phyloP scores from a whole-genome alignment of 306 rosid genomes.

The Ochetophila trinervis region DNA sequence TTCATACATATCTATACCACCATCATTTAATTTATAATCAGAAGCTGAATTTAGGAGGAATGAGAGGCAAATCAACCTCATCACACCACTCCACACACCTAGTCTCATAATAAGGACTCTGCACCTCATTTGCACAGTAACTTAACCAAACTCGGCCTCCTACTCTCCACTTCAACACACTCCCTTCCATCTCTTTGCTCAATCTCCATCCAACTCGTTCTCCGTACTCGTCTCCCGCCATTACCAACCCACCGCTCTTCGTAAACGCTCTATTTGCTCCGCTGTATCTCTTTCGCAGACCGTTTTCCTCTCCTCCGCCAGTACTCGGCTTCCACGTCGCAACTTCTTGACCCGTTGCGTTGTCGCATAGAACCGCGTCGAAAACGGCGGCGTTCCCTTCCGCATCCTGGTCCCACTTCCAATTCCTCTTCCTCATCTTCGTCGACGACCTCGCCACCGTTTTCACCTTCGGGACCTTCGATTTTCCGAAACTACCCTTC shows the following conservation, averaged over 20 bases:
- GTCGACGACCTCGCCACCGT: conserved; percentile 39
- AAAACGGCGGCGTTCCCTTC: conserved; percentile 82
- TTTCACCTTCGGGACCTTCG: conserved; percentile 34
- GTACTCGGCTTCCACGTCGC: conserved; percentile 32
- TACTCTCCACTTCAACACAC: conserved; percentile 87
- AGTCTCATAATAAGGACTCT: conserved; percentile 53
- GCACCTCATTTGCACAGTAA: conserved; percentile 54
- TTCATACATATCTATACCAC: too few species aligned
- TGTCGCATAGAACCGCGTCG: conserved; percentile 62
- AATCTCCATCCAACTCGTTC: conserved; percentile 75
- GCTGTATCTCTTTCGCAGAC: conserved; percentile 32
- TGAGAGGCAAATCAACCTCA: conserved; percentile 93
- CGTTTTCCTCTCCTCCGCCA: conserved; percentile 21
- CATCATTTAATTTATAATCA: neutral
- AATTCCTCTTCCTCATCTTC: conserved; percentile 39
- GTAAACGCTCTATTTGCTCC: conserved; percentile 53
- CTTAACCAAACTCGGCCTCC: conserved; percentile 79
- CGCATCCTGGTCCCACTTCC: conserved; percentile 91
- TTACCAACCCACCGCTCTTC: conserved; percentile 63
- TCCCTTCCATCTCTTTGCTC: conserved; percentile 85
- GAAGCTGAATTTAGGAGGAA: conserved; percentile 33
- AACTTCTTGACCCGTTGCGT: conserved; percentile 56
- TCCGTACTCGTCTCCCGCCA: conserved; percentile 75
- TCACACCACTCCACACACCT: conserved; percentile 88
- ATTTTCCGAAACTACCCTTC: conserved; percentile 51